Conservation (phyloP, 1,284 basidiomycete species). For the Leccinum idahoense region DNA sequence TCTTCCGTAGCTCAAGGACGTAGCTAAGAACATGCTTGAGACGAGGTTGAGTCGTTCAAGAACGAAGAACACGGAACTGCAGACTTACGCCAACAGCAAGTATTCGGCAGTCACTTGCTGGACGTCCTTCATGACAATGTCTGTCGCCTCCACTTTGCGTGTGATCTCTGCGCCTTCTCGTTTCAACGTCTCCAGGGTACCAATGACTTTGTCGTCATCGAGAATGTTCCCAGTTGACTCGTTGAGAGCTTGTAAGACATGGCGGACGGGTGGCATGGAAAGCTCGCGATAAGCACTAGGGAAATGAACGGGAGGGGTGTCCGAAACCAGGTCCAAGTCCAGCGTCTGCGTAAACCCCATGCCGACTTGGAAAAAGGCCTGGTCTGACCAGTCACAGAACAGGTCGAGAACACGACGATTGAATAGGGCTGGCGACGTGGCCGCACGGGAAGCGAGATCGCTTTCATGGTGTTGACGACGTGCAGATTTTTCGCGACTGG, state of each 20-base stretch:
- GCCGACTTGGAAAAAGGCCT: slow-evolving; percentile 95
- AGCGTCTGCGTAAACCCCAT: slow-evolving; percentile 91
- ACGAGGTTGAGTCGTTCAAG: too few species aligned
- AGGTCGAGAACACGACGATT: slow-evolving; percentile 97
- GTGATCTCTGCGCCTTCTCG: too few species aligned
- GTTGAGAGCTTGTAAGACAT: too few species aligned
- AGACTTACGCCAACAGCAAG: too few species aligned
- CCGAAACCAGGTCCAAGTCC: slow-evolving; percentile 83
- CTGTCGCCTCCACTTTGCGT: too few species aligned
- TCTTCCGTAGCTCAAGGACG: slow-evolving; percentile 60
- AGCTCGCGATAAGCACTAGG: slow-evolving; percentile 85
- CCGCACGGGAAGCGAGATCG: slow-evolving; percentile 90
- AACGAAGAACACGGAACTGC: too few species aligned
- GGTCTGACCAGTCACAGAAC: slow-evolving; percentile 98
- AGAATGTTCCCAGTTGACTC: too few species aligned
- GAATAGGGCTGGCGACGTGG: slow-evolving; percentile 96
- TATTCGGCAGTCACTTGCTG: too few species aligned
- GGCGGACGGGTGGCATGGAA: slow-evolving; percentile 75
- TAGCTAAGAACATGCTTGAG: too few species aligned
- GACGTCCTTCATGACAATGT: too few species aligned
- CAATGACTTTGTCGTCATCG: too few species aligned
- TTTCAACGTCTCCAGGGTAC: too few species aligned
- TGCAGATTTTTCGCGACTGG: slow-evolving; percentile 96
- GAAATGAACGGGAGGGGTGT: slow-evolving; percentile 75
- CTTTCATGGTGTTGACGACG: slow-evolving; percentile 99